Conservation (phyloP, 2,329 filamentous ascomycete species). For the Exophiala mesophila region DNA sequence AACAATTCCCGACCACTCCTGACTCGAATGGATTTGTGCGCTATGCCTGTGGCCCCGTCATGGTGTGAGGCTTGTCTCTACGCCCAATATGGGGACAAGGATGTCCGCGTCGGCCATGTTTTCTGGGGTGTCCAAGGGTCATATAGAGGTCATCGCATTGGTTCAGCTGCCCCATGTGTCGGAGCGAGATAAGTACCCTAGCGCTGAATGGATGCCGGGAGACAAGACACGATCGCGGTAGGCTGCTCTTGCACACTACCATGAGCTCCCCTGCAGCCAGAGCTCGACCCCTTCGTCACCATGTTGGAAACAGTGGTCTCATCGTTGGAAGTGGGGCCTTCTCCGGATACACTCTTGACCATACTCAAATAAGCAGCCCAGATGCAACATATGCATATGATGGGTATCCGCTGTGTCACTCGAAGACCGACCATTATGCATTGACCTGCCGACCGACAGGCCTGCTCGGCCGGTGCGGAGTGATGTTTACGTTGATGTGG, state of each 20-base stretch:
- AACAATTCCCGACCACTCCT: background rate
- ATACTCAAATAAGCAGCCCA: background rate
- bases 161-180: background rate
- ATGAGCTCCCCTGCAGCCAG: background rate
- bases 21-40: background rate
- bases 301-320: background rate
- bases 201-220: background rate
- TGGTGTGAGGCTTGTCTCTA: background rate
- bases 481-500: background rate
- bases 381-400: constrained; percentile 2
- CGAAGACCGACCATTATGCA: background rate
- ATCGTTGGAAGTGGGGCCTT: background rate
- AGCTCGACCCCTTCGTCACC: background rate
- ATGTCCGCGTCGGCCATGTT: too few species aligned
- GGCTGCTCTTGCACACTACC: background rate
- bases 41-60: background rate
- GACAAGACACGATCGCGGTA: background rate
- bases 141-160: background rate
- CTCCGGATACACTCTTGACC: background rate
- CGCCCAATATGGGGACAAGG: too few species aligned
- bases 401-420: background rate
- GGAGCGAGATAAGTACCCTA: background rate
- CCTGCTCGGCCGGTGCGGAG: background rate
- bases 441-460: background rate
- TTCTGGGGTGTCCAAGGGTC: too few species aligned